Percentiles rank a stretch among this genome's conserved stretches.
These are phyloP conservation scores for Nitzschia sp. DNA, from an alignment of 108 stramenopile genomes.

Conservation along the genomic window DNA sequence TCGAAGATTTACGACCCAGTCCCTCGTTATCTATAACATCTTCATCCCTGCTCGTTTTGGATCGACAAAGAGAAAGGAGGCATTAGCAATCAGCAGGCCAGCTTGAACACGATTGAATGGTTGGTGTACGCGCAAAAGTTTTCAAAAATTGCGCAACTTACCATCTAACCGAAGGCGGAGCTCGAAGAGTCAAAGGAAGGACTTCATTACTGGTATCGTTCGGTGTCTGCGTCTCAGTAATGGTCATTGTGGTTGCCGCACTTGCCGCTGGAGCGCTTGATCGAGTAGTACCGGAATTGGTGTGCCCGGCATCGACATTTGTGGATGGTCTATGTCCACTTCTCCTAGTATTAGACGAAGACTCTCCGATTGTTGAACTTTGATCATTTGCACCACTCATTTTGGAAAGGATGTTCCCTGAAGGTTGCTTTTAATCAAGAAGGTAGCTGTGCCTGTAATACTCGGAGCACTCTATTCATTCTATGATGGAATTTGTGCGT, in stretches of 20 bases:
- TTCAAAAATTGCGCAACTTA: no score
- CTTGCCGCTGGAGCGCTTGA: not conserved
- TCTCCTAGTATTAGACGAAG: not conserved
- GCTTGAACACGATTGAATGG: not conserved
- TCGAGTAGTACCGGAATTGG: no score
- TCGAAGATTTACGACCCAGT: conserved; percentile 87
- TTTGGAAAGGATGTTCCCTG: not conserved
- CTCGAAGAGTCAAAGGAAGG: conserved; percentile 28
- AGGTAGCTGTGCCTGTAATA: no score
- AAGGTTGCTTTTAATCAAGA: no score
- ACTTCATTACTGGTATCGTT: conserved; percentile 18
- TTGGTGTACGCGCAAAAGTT: not conserved
- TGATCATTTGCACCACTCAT: not conserved
- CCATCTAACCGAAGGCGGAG: conserved; percentile 37
- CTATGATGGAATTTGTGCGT: no score
- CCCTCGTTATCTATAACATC: conserved; percentile 92
- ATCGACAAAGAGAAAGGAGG: no score
- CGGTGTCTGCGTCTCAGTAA: conserved; percentile 12
- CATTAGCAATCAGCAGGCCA: no score
- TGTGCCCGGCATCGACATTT: not conserved
- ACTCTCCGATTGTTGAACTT: not conserved
- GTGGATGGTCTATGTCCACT: not conserved
- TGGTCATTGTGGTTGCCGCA: conserved; percentile 30
- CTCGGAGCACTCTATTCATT: no score
- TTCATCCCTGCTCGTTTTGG: conserved; percentile 75